phyloP scores from a whole-genome alignment of 2,329 filamentous ascomycete genomes.

The Mycosphaerella arachidis region DNA sequence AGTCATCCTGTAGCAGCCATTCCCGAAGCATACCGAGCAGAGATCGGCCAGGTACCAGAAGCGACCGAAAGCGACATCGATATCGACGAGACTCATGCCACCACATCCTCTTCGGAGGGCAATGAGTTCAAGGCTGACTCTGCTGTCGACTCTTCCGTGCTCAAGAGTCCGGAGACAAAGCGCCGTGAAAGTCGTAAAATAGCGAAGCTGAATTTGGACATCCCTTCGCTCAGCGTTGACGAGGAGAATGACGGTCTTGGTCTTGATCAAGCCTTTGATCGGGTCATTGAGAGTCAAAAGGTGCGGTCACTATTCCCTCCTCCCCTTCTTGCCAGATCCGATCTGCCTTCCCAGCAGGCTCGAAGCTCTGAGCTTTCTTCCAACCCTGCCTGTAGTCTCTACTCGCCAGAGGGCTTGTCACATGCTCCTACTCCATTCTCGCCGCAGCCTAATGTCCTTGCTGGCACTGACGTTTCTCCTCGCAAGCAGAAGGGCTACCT shows the following conservation, averaged over 20 bases:
- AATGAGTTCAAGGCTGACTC: constrained; percentile 28
- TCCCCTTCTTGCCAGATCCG: background rate
- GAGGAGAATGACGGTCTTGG: constrained; percentile 79
- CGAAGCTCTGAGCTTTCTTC: constrained; percentile 1
- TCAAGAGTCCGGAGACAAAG: constrained; percentile 14
- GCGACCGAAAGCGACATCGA: constrained; percentile 12
- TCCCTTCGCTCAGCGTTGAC: constrained; percentile 66
- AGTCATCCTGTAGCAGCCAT: constrained; percentile 45
- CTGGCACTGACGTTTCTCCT: constrained; percentile 42
- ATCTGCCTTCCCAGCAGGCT: constrained; percentile 6
- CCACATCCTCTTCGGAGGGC: constrained; percentile 25
- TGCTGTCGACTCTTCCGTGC: constrained; percentile 12
- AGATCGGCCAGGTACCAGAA: constrained; percentile 11
- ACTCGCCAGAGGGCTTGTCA: constrained; percentile 6
- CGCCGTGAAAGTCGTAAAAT: constrained; percentile 21
- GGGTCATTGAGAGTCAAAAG: constrained; percentile 96
- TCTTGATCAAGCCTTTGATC: constrained; percentile 86
- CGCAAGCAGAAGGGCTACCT: constrained; percentile 88
- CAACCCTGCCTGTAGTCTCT: background rate
- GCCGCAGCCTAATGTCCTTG: constrained; percentile 10
- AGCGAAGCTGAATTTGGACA: constrained; percentile 53
- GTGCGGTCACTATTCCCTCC: constrained; percentile 52
- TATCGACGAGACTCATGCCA: constrained; percentile 15
- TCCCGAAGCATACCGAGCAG: constrained; percentile 26
- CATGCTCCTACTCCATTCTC: constrained; percentile 12